These are phyloP conservation scores for Penstemon eatonii DNA, from an alignment of 257 asterid species.

Conservation along the genomic window DNA sequence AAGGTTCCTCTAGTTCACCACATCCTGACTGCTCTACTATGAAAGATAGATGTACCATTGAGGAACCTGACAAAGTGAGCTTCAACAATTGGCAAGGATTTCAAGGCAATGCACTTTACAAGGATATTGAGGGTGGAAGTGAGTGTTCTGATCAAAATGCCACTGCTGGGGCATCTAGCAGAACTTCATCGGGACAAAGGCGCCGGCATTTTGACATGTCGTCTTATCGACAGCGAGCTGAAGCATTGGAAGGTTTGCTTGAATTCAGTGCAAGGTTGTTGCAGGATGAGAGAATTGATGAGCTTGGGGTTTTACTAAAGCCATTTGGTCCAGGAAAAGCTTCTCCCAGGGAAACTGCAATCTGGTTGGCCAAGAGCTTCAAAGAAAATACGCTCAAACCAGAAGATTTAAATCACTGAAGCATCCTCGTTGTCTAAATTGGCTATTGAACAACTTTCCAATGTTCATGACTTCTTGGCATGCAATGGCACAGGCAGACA, in stretches of 20 bases:
- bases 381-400: conserved; percentile 62
- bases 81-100: conserved; percentile 56
- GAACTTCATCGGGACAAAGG: conserved; percentile 72
- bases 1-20: conserved; percentile 66
- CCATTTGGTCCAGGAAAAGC: conserved; percentile 89
- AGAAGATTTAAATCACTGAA: conserved; percentile 39
- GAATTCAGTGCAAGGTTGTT: conserved; percentile 86
- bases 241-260: conserved; percentile 88
- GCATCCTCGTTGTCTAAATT: conserved; percentile 27
- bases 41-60: conserved; percentile 74
- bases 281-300: conserved; percentile 76
- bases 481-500: conserved; percentile 35
- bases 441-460: conserved; percentile 25
- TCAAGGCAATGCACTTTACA: conserved; percentile 36
- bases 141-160: conserved; percentile 83
- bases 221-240: conserved; percentile 80
- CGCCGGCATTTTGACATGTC: conserved; percentile 74
- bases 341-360: conserved; percentile 93
- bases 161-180: conserved; percentile 89
- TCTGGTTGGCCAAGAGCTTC: conserved; percentile 88
- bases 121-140: conserved; percentile 53
- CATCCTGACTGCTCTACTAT: conserved; percentile 63
- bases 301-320: conserved; percentile 75
- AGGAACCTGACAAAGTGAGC: conserved; percentile 53
- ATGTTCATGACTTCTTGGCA: conserved; percentile 33